Evolutionary conservation across 2,329 filamentous ascomycete species (phyloP), one percentile per base, ranked within the genome.

Genomic region (Ilyonectria destructans): DNA sequence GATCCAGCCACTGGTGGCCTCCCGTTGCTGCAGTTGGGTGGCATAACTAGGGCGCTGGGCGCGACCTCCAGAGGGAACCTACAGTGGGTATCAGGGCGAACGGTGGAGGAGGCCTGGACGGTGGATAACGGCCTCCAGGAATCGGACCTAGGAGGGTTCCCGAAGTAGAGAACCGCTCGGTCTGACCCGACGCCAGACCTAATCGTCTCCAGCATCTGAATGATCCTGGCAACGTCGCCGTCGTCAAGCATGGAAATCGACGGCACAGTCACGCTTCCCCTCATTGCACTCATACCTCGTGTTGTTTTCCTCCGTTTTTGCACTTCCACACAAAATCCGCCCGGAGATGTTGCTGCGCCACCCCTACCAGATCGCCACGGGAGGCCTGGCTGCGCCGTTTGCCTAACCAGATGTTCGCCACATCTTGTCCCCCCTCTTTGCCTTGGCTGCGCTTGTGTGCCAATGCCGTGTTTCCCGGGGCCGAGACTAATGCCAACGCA

Each of bases 381-480:
- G 60, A 57, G 59, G 60, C 60, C 60, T 62, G 60, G 51, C 52
- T 55, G 23, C 19, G 48, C 29, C 52, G 43, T 33, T 49, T 56
- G 60, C 52, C 52, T 62, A 40, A 51, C 43, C 29, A 57, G 51
- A 57, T 62, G 23, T 48, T 62, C 45, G 31, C 60, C 43, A 56
- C n/a, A n/a, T 45, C 51, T 33, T 12, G 51, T 46, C 40, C 45
- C 40, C 52, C n/a, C 19, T 13, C 29, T 13, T 37, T 56, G 59
- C 26, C 49, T 29, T 23, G 33, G 33, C 17, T 40, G 19, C n/a
- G 48, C 35, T 23, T 52, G 48, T 46, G 21, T 31, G 59, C 49
- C 9, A 31, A 52, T 52, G 49, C 49, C 49, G 49, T 52, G 29
- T 19, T 33, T 52, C n/a, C 49, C 49, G 17, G 29, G 17, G 26